Conservation (phyloP, 208 protist genomes). For the Leishmania braziliensis region DNA sequence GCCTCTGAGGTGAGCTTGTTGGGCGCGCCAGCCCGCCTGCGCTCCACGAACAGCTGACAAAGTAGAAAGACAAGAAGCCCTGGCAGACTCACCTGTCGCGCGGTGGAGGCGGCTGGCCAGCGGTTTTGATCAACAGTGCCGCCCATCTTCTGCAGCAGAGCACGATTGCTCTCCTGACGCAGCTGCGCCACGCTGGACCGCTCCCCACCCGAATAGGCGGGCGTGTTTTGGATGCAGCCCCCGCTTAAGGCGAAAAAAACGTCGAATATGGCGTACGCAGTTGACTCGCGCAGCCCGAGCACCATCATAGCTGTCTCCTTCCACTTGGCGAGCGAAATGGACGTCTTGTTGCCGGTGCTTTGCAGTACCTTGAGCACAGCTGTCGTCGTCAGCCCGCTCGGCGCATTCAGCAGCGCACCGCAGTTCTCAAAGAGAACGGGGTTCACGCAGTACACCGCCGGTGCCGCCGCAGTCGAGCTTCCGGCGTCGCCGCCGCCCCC, state of each 20-base stretch:
- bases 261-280: slow-evolving; percentile 86
- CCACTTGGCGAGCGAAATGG: slow-evolving; percentile 81
- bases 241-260: slow-evolving; percentile 86
- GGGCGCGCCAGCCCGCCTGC: slow-evolving; percentile 40
- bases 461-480: slow-evolving; percentile 26
- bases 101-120: slow-evolving; percentile 68
- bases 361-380: slow-evolving; percentile 76
- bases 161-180: slow-evolving; percentile 79
- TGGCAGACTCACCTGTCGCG: slow-evolving; percentile 77
- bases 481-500: slow-evolving; percentile 15
- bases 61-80: slow-evolving; percentile 86
- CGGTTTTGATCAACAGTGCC: slow-evolving; percentile 72
- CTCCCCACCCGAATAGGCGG: slow-evolving; percentile 46
- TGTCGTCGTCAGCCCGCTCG: slow-evolving; percentile 73
- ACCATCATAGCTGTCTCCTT: slow-evolving; percentile 69
- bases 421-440: slow-evolving; percentile 84
- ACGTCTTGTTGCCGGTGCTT: slow-evolving; percentile 65
- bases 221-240: slow-evolving; percentile 72
- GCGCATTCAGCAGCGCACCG: slow-evolving; percentile 68
- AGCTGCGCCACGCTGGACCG: slow-evolving; percentile 69
- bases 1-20: slow-evolving; percentile 50
- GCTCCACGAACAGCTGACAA: slow-evolving; percentile 81
- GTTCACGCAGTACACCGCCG: slow-evolving; percentile 82
- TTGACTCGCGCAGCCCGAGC: slow-evolving; percentile 62
- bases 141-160: slow-evolving; percentile 84